These are phyloP conservation scores for Saccharomyces hybrid DNA, from an alignment of 1,139 yeast genomes.

Conservation along the genomic window DNA sequence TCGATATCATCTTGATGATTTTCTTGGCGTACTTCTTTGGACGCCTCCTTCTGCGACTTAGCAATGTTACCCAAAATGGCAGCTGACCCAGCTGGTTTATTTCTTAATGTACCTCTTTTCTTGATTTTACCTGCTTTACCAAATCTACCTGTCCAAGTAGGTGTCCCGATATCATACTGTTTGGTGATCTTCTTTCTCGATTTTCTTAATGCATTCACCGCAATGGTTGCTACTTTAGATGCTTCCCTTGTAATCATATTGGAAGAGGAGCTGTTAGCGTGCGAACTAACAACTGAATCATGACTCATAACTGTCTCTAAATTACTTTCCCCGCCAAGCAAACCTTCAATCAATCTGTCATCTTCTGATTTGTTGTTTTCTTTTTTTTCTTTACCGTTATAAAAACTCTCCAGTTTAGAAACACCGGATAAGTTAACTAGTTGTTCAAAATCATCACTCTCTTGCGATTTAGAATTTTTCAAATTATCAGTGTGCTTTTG, in stretches of 20 bases:
- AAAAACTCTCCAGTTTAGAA: conserved; percentile 40
- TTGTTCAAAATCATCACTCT: conserved; percentile 49
- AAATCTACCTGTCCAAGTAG: conserved; percentile 94
- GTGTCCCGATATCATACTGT: conserved; percentile 65
- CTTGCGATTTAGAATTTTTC: conserved; percentile 28
- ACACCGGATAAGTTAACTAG: conserved; percentile 46
- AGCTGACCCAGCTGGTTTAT: conserved; percentile 19
- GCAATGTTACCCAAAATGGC: conserved; percentile 22
- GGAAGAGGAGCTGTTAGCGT: conserved; percentile 41
- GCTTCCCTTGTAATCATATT: conserved; percentile 72
- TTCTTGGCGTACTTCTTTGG: conserved; percentile 2
- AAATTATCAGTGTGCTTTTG: conserved; percentile 29
- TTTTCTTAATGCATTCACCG: conserved; percentile 61
- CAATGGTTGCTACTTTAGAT: conserved; percentile 62
- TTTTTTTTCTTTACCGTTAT: conserved; percentile 44
- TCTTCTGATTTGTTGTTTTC: conserved; percentile 41
- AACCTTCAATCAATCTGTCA: conserved; percentile 63
- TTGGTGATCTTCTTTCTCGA: conserved; percentile 57
- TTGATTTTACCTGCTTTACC: conserved; percentile 68
- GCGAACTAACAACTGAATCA: conserved; percentile 62
- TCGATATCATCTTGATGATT: neutral
- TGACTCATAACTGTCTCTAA: conserved; percentile 50
- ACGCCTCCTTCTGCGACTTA: conserved; percentile 13
- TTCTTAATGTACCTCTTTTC: conserved; percentile 13
- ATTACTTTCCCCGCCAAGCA: conserved; percentile 68